Base-by-base conservation (phyloP, 1,139 yeast genomes). In the Blastobotrys niveus region DNA sequence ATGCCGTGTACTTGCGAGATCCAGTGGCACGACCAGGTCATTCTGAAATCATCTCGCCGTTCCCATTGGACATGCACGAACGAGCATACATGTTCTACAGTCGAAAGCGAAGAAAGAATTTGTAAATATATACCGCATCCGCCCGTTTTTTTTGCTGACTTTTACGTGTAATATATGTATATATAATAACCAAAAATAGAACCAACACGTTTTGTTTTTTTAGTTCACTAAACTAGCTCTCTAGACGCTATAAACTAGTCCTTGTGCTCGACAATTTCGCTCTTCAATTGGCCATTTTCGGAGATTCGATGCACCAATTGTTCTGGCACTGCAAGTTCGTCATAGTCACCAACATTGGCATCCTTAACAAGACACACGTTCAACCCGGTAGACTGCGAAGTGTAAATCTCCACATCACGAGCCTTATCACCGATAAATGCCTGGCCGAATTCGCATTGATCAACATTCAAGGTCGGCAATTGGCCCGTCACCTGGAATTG, bases 21-120 rank as follows among this genome's bases (percentile, higher is more conserved):
- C 98, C 98, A 14, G 89, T 91, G 46, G 95, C 97, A 10, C 79
- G 97, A 65, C 96, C 97, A 10, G 97, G 96, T 41, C 89, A 85
- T 60, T 85, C 96, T 25, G 98, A 91, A 70, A 95, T 91, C 47
- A 86, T 91, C 50, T 74, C 95, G 42, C 98, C 98, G 44, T 86
- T 83, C 68, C 82, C 83, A 38, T 73, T 80, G 52, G 82, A 81
- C 52, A 80, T 82, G 55, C 97, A 91, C 61, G 94, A 89, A 68
- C 80, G 95, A 65, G 96, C 97, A 34, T 89, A 85, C 72, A 85
- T 88, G 94, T 88, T 82, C 76, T 91, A 91, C 67, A 80, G 80
- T 48, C 80, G 93, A 71, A 82, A 79, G 49, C 55, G 68, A 46
- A 57, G 68, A 41, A 41, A 41, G 39, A 41, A 41, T 22, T 41